Evolutionary conservation across 225 moss, liverwort and hornwort species (phyloP).

Genomic region (Physcomitrium patens): DNA sequence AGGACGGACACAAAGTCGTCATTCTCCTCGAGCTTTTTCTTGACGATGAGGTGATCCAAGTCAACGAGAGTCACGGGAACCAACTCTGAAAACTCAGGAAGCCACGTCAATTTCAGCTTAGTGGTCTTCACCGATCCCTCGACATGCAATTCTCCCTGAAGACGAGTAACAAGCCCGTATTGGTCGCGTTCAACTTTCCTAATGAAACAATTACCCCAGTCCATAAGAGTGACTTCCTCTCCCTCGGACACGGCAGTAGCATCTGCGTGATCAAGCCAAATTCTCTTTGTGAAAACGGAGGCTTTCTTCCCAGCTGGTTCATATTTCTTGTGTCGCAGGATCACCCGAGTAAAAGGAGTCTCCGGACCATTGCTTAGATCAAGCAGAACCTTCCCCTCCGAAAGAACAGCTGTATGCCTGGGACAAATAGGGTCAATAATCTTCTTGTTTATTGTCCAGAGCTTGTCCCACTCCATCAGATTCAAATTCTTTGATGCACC

Average conservation of each 20-base stretch:
- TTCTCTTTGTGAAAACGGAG: constrained; percentile 56
- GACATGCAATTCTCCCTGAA: constrained; percentile 65
- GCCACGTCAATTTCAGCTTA: constrained; percentile 77
- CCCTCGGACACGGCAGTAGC: constrained; percentile 55
- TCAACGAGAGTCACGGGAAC: constrained; percentile 71
- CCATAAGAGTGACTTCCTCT: constrained; percentile 89
- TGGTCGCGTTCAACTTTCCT: constrained; percentile 62
- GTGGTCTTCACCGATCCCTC: constrained; percentile 80
- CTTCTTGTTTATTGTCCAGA: constrained; percentile 91
- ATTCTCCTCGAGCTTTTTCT: constrained; percentile 81
- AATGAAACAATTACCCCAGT: constrained; percentile 83
- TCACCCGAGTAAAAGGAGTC: constrained; percentile 60
- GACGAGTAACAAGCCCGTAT: constrained; percentile 46
- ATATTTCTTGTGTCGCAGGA: constrained; percentile 80
- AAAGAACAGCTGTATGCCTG: constrained; percentile 69
- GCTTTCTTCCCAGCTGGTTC: constrained; percentile 79
- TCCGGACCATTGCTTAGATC: constrained; percentile 67
- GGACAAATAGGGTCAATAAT: constrained; percentile 77
- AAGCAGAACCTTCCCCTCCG: constrained; percentile 63
- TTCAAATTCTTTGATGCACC: constrained; percentile 90
- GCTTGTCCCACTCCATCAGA: constrained; percentile 94
- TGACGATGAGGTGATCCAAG: constrained; percentile 71
- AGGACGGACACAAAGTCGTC: constrained; percentile 64
- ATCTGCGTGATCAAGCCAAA: constrained; percentile 79
- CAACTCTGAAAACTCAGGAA: constrained; percentile 73